These are phyloP conservation scores for Cucurbita ficifolia DNA, from an alignment of 306 rosid genomes.

Conservation along the genomic window DNA sequence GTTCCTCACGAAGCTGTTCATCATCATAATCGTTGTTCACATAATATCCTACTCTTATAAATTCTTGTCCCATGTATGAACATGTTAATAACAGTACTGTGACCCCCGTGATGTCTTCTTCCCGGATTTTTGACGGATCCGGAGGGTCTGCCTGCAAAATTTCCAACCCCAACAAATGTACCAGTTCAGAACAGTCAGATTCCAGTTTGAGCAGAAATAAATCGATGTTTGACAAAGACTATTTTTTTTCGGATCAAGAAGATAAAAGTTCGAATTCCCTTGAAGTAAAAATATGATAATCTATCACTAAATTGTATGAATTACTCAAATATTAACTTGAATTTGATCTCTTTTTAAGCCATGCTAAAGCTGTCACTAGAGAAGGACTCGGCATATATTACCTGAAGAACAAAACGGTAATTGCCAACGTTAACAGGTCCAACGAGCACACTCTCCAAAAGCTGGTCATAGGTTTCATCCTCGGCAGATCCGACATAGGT, in stretches of 20 bases:
- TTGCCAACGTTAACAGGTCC: slow-evolving; percentile 92
- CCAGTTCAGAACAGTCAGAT: neutral
- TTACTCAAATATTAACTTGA: neutral
- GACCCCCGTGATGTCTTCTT: slow-evolving; percentile 83
- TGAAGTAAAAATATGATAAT: neutral
- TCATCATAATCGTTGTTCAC: slow-evolving; percentile 93
- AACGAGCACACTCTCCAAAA: slow-evolving; percentile 80
- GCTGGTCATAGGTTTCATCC: slow-evolving; percentile 85
- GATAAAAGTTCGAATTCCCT: no score
- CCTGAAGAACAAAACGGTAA: slow-evolving; percentile 80
- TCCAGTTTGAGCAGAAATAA: neutral
- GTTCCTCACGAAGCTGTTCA: slow-evolving; percentile 87
- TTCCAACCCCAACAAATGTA: neutral
- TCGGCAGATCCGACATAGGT: slow-evolving; percentile 87
- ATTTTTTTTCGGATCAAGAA: no score
- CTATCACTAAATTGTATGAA: neutral
- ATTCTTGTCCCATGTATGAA: slow-evolving; percentile 83
- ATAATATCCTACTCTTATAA: slow-evolving; percentile 75
- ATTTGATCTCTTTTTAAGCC: neutral
- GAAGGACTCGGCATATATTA: slow-evolving; percentile 1
- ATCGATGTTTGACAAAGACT: neutral
- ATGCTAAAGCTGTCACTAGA: neutral
- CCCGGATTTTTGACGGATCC: slow-evolving; percentile 83
- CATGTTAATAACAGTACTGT: slow-evolving; percentile 72
- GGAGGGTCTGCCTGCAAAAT: slow-evolving; percentile 74